Percentiles rank a stretch among this genome's conserved stretches.
These are phyloP conservation scores for Macrolepiota dolichaula DNA, from an alignment of 768 basidiomycete species.

Conservation along the genomic window DNA sequence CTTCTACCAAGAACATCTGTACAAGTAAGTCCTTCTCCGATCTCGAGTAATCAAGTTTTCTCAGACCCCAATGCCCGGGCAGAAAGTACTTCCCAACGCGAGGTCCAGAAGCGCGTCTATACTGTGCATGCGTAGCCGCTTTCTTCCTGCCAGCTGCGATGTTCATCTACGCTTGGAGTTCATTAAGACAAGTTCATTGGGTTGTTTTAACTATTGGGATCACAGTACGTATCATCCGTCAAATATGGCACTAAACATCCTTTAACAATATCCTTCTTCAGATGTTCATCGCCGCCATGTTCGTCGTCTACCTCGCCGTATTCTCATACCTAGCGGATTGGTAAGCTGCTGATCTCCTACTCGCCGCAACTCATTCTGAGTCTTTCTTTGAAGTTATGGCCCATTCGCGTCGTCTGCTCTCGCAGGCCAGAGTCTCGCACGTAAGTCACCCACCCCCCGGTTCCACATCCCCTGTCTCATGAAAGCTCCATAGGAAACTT, in stretches of 20 bases:
- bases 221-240: conserved; percentile 21
- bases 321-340: conserved; percentile 69
- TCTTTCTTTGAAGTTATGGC: conserved; percentile 35
- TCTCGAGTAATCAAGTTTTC: neutral
- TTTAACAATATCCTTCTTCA: conserved; percentile 12
- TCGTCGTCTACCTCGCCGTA: conserved; percentile 52
- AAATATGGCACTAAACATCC: too few relatives aligned
- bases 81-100: conserved; percentile 31
- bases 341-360: conserved; percentile 26
- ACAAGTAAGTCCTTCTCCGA: conserved; percentile 34
- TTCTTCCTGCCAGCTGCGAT: conserved; percentile 54
- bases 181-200: conserved; percentile 56
- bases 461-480: neutral
- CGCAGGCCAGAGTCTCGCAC: conserved; percentile 61
- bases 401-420: conserved; percentile 67
- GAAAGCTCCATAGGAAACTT: conserved; percentile 27
- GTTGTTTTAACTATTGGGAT: conserved; percentile 56
- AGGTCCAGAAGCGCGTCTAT: conserved; percentile 61
- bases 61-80: neutral
- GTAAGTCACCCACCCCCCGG: conserved; percentile 21
- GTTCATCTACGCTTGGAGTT: conserved; percentile 74
- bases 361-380: neutral
- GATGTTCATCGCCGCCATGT: conserved; percentile 47
- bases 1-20: conserved; percentile 46
- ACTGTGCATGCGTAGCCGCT: conserved; percentile 50